These are phyloP conservation scores for Podospora pseudopauciseta DNA, from an alignment of 495 filamentous ascomycete species.

Conservation along the genomic window DNA sequence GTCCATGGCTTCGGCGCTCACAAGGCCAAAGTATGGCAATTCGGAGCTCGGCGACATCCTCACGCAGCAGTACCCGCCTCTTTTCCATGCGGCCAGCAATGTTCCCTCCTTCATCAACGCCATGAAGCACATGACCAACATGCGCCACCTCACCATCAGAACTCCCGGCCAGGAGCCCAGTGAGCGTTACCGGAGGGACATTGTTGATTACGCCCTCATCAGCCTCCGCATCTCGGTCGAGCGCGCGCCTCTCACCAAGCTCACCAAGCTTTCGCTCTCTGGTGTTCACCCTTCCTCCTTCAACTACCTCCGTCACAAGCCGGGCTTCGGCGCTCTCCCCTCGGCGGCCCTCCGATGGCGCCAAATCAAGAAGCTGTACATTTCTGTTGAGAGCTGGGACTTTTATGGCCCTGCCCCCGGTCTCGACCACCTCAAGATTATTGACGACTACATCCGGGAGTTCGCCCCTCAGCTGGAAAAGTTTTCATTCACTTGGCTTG, in stretches of 20 bases:
- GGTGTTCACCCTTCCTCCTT: slow-evolving; percentile 66
- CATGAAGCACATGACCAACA: slow-evolving; percentile 56
- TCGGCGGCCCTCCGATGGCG: slow-evolving; percentile 62
- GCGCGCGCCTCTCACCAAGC: slow-evolving; percentile 54
- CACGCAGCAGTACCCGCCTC: slow-evolving; percentile 72
- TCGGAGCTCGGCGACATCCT: slow-evolving; percentile 63
- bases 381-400: slow-evolving; percentile 63
- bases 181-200: slow-evolving; percentile 65
- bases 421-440: slow-evolving; percentile 68
- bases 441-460: slow-evolving; percentile 66
- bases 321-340: slow-evolving; percentile 64
- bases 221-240: slow-evolving; percentile 74
- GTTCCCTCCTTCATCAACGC: slow-evolving; percentile 71
- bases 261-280: slow-evolving; percentile 61
- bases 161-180: slow-evolving; percentile 65
- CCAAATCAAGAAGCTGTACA: slow-evolving; percentile 64
- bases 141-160: slow-evolving; percentile 65
- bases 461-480: slow-evolving; percentile 60
- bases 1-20: slow-evolving; percentile 43
- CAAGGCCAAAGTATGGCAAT: slow-evolving; percentile 61
- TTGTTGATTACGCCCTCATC: slow-evolving; percentile 79
- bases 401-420: slow-evolving; percentile 50
- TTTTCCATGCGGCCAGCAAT: slow-evolving; percentile 84
- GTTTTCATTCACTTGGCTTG: slow-evolving; percentile 68
- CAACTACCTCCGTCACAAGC: slow-evolving; percentile 62